These are phyloP conservation scores for Clonostachys chloroleuca DNA, from an alignment of 2,329 filamentous ascomycete genomes.

Conservation along the genomic window DNA sequence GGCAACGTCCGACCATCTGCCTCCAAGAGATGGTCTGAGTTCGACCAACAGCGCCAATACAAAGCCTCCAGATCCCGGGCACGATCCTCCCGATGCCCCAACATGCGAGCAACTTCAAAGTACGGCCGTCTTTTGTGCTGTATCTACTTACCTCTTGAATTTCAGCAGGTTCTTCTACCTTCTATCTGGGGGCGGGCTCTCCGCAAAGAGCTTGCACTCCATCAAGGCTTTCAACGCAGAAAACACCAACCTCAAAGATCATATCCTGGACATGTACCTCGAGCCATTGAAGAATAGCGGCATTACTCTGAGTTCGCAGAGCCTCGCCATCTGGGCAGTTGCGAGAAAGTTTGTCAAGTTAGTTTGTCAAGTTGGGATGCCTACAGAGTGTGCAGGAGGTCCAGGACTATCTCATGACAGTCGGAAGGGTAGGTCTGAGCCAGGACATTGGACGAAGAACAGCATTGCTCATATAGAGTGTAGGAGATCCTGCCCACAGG, in stretches of 20 bases:
- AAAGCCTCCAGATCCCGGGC: too few relatives aligned
- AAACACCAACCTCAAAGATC: not conserved
- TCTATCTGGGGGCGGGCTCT: not conserved
- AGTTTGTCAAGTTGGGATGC: slow-evolving; percentile 1
- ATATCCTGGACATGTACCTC: not conserved
- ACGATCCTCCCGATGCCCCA: too few relatives aligned
- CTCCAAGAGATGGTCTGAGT: too few relatives aligned
- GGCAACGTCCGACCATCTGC: too few relatives aligned
- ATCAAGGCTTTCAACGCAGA: not conserved
- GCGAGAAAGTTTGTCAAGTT: not conserved
- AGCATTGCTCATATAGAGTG: too few relatives aligned
- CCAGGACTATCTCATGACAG: slow-evolving; percentile 3
- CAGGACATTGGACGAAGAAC: too few relatives aligned
- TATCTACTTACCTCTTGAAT: not conserved
- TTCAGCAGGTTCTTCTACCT: not conserved
- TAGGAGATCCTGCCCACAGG: too few relatives aligned
- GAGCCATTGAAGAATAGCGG: not conserved
- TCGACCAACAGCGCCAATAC: too few relatives aligned
- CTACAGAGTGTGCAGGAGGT: slow-evolving; percentile 6
- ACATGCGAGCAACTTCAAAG: too few relatives aligned
- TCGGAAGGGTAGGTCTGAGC: slow-evolving; percentile 4
- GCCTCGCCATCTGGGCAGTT: slow-evolving; percentile 3
- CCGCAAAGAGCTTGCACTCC: not conserved
- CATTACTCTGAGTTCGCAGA: not conserved
- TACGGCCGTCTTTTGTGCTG: too few relatives aligned